Conservation (phyloP, 2,329 filamentous ascomycete species). For the Penicillium sp. region DNA sequence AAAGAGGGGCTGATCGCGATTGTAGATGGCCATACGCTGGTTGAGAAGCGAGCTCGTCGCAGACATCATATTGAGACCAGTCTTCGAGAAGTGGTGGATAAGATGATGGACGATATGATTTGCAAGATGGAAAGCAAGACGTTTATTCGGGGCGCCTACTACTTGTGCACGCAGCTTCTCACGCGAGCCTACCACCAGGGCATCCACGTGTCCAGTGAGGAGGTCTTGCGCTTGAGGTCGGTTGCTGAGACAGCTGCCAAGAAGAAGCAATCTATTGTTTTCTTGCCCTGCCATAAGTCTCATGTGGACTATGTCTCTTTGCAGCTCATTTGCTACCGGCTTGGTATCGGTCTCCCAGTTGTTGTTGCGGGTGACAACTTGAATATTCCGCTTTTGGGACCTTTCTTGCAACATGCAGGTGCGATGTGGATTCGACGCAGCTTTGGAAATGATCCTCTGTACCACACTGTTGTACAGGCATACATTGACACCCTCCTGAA, state of each 20-base stretch:
- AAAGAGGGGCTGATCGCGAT: slow-evolving; percentile 67
- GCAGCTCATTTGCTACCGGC: slow-evolving; percentile 90
- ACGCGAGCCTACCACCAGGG: slow-evolving; percentile 94
- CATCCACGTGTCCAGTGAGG: slow-evolving; percentile 93
- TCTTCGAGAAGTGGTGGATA: slow-evolving; percentile 77
- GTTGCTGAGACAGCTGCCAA: slow-evolving; percentile 80
- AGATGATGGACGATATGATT: slow-evolving; percentile 92
- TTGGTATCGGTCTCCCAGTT: slow-evolving; percentile 84
- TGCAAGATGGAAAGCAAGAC: slow-evolving; percentile 97
- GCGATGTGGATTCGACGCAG: slow-evolving; percentile 95
- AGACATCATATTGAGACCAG: slow-evolving; percentile 67
- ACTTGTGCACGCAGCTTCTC: slow-evolving; percentile 80
- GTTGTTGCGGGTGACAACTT: slow-evolving; percentile 95
- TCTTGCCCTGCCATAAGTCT: slow-evolving; percentile 89
- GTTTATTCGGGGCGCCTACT: slow-evolving; percentile 92
- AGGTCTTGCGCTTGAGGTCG: slow-evolving; percentile 77
- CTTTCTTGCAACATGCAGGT: slow-evolving; percentile 91
- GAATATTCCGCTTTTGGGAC: slow-evolving; percentile 87
- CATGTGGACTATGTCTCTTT: slow-evolving; percentile 96
- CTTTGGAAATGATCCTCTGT: slow-evolving; percentile 89
- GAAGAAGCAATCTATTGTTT: slow-evolving; percentile 94
- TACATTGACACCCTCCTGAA: slow-evolving; percentile 93
- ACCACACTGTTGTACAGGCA: slow-evolving; percentile 88
- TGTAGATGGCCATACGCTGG: slow-evolving; percentile 26
- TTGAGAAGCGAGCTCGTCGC: slow-evolving; percentile 33